Evolutionary conservation across 2,329 filamentous ascomycete genomes (phyloP).

Genomic region (Ophiostoma novo-ulmi): DNA sequence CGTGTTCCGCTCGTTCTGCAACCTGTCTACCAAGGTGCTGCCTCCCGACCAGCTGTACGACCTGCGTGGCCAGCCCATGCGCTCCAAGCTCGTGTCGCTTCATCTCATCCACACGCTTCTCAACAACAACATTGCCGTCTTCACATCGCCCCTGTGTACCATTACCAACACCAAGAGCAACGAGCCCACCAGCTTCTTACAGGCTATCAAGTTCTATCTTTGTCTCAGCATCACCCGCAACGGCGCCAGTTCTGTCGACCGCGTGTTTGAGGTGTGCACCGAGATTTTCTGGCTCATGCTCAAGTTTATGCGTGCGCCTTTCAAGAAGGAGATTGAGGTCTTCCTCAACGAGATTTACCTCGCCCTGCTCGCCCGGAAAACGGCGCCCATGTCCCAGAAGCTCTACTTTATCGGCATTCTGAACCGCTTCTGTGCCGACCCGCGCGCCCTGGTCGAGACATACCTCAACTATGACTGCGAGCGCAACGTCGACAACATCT

Average conservation of each 20-base stretch:
- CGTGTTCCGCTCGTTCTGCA: slow-evolving; percentile 95
- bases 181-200: slow-evolving; percentile 82
- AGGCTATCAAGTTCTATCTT: slow-evolving; percentile 94
- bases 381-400: slow-evolving; percentile 84
- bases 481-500: slow-evolving; percentile 91
- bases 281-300: slow-evolving; percentile 99
- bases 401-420: slow-evolving; percentile 84
- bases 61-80: slow-evolving; percentile 89
- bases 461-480: slow-evolving; percentile 99
- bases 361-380: slow-evolving; percentile 80
- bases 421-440: slow-evolving; percentile 77
- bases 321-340: slow-evolving; percentile 98
- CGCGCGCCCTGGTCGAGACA: slow-evolving; percentile 82
- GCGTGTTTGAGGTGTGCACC: slow-evolving; percentile 90
- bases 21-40: slow-evolving; percentile 87
- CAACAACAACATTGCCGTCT: slow-evolving; percentile 87
- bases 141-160: slow-evolving; percentile 84
- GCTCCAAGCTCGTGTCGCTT: slow-evolving; percentile 90
- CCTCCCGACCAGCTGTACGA: slow-evolving; percentile 89
- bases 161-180: slow-evolving; percentile 88
- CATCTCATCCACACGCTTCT: slow-evolving; percentile 93
- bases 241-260: slow-evolving; percentile 84
- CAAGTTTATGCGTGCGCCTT: slow-evolving; percentile 83
- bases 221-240: slow-evolving; percentile 93
- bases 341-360: slow-evolving; percentile 97